These are phyloP conservation scores for Aspergillus aculeatinus DNA, from an alignment of 2,329 filamentous ascomycete species.

Conservation along the genomic window DNA sequence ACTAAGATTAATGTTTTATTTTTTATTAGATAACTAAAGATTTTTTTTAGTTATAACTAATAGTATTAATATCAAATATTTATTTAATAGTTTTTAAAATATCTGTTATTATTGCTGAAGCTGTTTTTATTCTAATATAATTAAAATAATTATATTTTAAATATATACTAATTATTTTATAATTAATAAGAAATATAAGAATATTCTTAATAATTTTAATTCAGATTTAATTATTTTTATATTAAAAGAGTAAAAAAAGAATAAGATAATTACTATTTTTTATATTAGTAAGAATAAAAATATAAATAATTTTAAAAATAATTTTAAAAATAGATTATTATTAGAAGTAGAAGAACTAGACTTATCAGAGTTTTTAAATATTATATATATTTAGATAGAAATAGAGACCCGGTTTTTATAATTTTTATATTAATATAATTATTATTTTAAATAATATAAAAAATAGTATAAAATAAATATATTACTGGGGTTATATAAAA, in stretches of 20 bases:
- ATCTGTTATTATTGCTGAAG: too few relatives aligned
- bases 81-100: too few relatives aligned
- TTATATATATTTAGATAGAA: background rate
- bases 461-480: too few relatives aligned
- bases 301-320: background rate
- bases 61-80: too few relatives aligned
- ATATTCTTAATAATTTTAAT: slow-evolving; percentile 4
- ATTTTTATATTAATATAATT: background rate
- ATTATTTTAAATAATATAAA: background rate
- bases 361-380: background rate
- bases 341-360: background rate
- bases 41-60: too few relatives aligned
- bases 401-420: background rate
- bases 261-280: too few relatives aligned
- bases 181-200: background rate
- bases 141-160: background rate
- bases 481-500: too few relatives aligned
- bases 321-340: background rate
- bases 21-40: too few relatives aligned
- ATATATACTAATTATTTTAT: slow-evolving; percentile 4
- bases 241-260: background rate
- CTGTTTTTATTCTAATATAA: background rate
- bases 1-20: too few relatives aligned
- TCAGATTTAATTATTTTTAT: background rate
- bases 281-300: background rate